These are phyloP conservation scores for Geosmithia morbida DNA, from an alignment of 2,329 filamentous ascomycete genomes.

Conservation along the genomic window DNA sequence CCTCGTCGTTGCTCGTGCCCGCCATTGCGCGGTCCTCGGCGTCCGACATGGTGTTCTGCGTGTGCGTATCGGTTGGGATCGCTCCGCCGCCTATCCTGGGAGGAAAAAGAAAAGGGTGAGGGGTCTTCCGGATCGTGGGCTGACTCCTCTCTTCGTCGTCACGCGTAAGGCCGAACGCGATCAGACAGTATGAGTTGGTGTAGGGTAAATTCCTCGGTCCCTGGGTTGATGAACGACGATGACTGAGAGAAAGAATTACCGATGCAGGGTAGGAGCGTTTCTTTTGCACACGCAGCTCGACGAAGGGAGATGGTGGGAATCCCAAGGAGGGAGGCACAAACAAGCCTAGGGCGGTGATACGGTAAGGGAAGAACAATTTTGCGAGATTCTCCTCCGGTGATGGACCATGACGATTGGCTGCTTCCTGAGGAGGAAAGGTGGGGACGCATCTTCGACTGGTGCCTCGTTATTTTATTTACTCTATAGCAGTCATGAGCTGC, in stretches of 20 bases:
- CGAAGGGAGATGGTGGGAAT: background rate
- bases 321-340: background rate
- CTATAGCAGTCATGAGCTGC: no score
- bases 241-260: background rate
- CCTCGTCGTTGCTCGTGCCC: conserved; percentile 6
- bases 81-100: no score
- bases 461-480: no score
- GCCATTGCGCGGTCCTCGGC: conserved; percentile 9
- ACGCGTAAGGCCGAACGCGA: background rate
- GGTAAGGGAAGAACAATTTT: background rate
- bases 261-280: background rate
- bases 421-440: no score
- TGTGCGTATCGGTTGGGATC: conserved; percentile 3
- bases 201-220: background rate
- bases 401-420: no score
- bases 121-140: no score
- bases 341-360: no score
- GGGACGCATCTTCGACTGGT: no score
- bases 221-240: background rate
- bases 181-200: background rate
- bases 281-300: background rate
- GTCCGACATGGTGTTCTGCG: conserved; percentile 9
- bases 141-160: no score
- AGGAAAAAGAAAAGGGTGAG: no score
- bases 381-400: background rate